Evolutionary conservation across 371 early-diverging fungal genomes (phyloP).

Genomic region (Actinomortierella ambigua): DNA sequence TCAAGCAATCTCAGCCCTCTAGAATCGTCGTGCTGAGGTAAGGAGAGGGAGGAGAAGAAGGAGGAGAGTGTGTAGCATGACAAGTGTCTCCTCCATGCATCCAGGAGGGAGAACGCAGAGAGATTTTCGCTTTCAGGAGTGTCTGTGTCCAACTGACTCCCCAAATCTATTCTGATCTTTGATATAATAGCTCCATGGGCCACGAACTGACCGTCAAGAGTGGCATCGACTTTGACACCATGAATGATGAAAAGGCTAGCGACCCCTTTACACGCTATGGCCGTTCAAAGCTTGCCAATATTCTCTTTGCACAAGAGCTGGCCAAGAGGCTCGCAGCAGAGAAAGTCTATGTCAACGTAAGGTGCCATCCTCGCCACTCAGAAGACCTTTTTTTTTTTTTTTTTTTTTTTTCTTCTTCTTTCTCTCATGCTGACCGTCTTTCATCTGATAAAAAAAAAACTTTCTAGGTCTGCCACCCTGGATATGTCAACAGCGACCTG

Average conservation of each 20-base stretch:
- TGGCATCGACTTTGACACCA: constrained; percentile 37
- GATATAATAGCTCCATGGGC: constrained; percentile 31
- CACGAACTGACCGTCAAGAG: constrained; percentile 41
- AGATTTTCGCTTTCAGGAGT: too few relatives aligned
- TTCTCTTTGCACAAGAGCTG: constrained; percentile 64
- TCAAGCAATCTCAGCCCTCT: constrained; percentile 57
- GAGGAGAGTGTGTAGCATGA: constrained; percentile 27
- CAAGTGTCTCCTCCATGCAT: constrained; percentile 26
- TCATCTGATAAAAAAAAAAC: too few relatives aligned
- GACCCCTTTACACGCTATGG: constrained; percentile 28
- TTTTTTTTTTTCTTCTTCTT: too few relatives aligned
- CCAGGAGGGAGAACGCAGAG: constrained; percentile 36
- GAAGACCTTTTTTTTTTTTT: neutral
- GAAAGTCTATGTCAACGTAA: constrained; percentile 31
- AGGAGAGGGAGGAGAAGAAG: too few relatives aligned
- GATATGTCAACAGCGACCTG: constrained; percentile 35
- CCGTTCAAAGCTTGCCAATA: constrained; percentile 66
- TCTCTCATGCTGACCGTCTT: too few relatives aligned
- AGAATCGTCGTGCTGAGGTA: constrained; percentile 52
- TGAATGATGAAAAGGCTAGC: constrained; percentile 44
- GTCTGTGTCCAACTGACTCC: constrained; percentile 13
- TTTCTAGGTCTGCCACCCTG: constrained; percentile 19
- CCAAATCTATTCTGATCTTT: constrained; percentile 29
- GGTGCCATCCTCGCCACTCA: neutral
- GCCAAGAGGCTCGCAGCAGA: constrained; percentile 39